Evolutionary conservation across 495 filamentous ascomycete genomes (phyloP), one percentile per base, ranked within the genome.

Genomic region (Penicillium turbatum): DNA sequence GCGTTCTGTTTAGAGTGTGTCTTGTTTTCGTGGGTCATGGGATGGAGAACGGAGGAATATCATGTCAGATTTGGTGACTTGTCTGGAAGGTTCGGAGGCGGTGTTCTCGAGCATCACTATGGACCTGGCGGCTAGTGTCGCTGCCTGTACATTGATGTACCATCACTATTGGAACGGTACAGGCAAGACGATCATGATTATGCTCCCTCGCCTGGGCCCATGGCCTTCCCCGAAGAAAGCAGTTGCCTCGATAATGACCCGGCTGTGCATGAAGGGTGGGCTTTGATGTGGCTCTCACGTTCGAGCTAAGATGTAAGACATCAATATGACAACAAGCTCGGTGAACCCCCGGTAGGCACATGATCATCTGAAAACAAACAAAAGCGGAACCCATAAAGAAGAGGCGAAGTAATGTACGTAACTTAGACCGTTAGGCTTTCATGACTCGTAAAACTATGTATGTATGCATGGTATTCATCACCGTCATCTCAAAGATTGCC

Each of bases 401-500:
- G 39, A 26, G 12, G 48, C n/a, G 12, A 45, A 39, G 40, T 39
- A 21, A 36, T 38, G 30, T 29, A 36, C 32, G 30, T 29, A 48
- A 40, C 39, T 34, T 51, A 41, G 15, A 24, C 19, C 29, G 29
- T 19, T 41, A 32, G 11, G 38, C 31, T 56, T 52, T 60, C 56
- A 56, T 62, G 34, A 54, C 48, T 59, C 59, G 52, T 55, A 55
- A 56, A 48, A 42, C 36, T 58, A 52, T 55, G 30, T 42, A 51
- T 51, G 39, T 38, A 53, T 52, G 36, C 29, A 48, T 51, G 48
- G 21, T 39, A 32, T 40, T 49, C 46, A 37, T 49, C 32, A 12
- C 38, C 15, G 36, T 31, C 16, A 31, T 41, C 34, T 69, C 47
- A 74, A 37, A 73, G 65, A 31, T 67, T 73, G 16, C 70, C 70